Evolutionary conservation across 129 eudicot species (phyloP).

Genomic region (Saussurea involucrata): DNA sequence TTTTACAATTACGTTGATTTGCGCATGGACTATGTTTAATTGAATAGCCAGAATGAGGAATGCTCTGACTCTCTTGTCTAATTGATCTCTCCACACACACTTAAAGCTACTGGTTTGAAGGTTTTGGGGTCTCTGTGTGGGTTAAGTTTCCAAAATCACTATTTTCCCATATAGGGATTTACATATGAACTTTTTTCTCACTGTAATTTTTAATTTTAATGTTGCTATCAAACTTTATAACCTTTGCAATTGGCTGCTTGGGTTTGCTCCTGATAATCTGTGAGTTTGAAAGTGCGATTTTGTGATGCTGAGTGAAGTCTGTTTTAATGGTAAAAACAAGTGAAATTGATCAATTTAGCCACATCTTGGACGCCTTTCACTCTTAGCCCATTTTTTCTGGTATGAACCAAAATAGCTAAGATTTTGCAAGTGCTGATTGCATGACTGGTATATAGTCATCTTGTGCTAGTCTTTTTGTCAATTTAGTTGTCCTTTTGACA

Average conservation of each 20-base stretch:
- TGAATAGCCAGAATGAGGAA: too few relatives aligned
- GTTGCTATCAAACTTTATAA: neutral
- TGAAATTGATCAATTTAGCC: neutral
- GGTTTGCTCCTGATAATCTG: neutral
- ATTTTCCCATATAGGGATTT: neutral
- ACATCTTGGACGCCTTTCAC: neutral
- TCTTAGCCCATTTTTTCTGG: neutral
- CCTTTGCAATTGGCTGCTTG: neutral
- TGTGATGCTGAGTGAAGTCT: neutral
- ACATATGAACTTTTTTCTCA: neutral
- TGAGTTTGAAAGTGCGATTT: neutral
- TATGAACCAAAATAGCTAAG: neutral
- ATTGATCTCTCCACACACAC: neutral
- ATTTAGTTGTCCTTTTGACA: neutral
- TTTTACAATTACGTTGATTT: neutral
- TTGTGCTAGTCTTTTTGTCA: neutral
- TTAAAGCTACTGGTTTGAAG: neutral
- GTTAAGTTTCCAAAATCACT: neutral
- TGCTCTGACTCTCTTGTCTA: neutral
- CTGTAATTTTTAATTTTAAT: neutral
- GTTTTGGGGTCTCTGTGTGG: neutral
- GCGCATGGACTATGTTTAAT: neutral
- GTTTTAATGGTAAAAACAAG: neutral
- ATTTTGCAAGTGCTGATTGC: neutral
- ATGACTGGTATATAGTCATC: neutral